Percentiles rank a stretch among this genome's conserved stretches.
Evolutionary conservation across 1,139 yeast species (phyloP).

Genomic region (Magnusiomyces suaveolens): DNA sequence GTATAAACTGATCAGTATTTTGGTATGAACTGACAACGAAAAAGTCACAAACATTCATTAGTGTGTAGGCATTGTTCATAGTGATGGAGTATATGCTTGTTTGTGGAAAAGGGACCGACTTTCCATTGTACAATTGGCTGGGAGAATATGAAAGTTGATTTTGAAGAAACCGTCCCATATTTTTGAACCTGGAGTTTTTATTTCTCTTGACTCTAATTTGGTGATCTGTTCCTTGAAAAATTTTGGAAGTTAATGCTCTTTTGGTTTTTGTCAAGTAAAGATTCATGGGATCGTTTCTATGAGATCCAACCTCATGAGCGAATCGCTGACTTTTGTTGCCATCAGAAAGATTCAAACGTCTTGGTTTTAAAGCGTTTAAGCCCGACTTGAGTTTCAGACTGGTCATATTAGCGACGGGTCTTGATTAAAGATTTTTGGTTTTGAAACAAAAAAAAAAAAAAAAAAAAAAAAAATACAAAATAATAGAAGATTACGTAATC

Average conservation of each 20-base stretch:
- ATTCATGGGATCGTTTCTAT: background rate
- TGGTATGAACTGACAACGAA: slow-evolving; percentile 6
- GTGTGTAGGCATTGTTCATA: slow-evolving; percentile 9
- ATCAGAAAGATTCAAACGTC: background rate
- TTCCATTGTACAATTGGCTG: background rate
- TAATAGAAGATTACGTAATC: too few species aligned
- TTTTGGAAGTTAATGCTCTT: slow-evolving; percentile 2
- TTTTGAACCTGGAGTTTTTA: background rate
- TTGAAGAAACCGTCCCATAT: background rate
- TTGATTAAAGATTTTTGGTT: too few species aligned
- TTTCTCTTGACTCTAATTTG: background rate
- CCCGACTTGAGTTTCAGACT: background rate
- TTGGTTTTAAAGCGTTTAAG: background rate
- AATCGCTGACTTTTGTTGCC: background rate
- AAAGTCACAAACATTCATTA: slow-evolving; percentile 6
- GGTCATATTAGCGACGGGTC: background rate
- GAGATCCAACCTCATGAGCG: background rate
- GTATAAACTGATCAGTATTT: background rate
- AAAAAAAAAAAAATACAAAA: too few species aligned
- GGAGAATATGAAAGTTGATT: background rate
- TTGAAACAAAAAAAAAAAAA: too few species aligned
- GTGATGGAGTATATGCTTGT: background rate
- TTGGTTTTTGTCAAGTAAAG: background rate
- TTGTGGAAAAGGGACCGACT: slow-evolving; percentile 10
- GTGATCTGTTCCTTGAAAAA: slow-evolving; percentile 1